Base-by-base conservation (phyloP, 345 rosid genomes). In the Eutrema yunnanense region DNA sequence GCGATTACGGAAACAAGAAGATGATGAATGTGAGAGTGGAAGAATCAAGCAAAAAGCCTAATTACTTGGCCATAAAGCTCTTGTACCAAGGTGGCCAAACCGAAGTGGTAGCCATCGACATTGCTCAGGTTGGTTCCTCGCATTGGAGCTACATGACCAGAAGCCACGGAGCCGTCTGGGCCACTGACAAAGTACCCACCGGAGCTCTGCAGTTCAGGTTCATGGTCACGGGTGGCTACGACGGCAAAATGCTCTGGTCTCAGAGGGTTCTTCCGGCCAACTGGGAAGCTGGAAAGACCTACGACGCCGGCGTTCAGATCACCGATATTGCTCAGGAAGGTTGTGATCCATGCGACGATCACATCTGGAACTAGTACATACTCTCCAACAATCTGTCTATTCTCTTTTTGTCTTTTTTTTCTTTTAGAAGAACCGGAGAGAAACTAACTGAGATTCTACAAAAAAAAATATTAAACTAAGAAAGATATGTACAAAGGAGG, bases 61-160 rank as follows among this genome's bases (percentile, higher is more conserved):
- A 82, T 57, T 88, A 92, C 79, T 69, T 95, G 72, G 89, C 96
- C 12, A 64, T 95, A 6, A 88, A 90, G 76, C 47, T 92, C 41
- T 73, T 92, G 67, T 83, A 88, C 74, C 97, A 92, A 76, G 99
- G 99, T 19, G 99, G 99, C 8, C 97, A 95, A 77, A 95, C 99
- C 1, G 97, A 95, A 64, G 65, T 95, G 0, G 97, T 95, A 9
- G 87, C 73, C 56, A 76, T 92, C 3, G 97, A 92, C 74, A 83
- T 92, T 6, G 96, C 97, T 26, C 79, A 78, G 77, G 89, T 87
- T 2, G 90, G 93, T 16, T 85, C 93, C 2, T 81, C 96, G 2
- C 81, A 63, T 13, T 91, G 99, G 99, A 71, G 74, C 12, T 92
- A 54, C 83, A 72, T 89, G 92, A 88, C 79, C 78, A 73, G 90